phyloP scores from a whole-genome alignment of 495 filamentous ascomycete species.

The Haplographium delicatum region DNA sequence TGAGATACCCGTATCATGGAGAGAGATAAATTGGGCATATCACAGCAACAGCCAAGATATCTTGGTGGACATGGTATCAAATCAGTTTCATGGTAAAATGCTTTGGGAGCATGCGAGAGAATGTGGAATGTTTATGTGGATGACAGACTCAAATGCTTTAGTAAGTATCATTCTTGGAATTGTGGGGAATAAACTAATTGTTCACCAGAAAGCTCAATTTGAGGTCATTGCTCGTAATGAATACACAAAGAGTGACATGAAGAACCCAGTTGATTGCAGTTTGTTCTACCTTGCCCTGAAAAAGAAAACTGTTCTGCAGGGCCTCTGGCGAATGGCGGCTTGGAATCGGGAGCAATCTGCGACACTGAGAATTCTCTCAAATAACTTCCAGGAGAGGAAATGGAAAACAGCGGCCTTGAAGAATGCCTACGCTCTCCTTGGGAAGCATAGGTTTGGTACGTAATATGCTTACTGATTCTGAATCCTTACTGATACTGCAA shows the following conservation, averaged over 20 bases:
- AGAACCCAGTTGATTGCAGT: slow-evolving; percentile 91
- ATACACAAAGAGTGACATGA: slow-evolving; percentile 81
- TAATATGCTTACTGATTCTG: background rate
- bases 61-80: slow-evolving; percentile 77
- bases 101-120: slow-evolving; percentile 81
- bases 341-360: slow-evolving; percentile 83
- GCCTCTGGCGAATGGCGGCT: slow-evolving; percentile 90
- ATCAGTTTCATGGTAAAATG: slow-evolving; percentile 71
- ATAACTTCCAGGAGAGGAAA: slow-evolving; percentile 79
- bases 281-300: slow-evolving; percentile 85
- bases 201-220: slow-evolving; percentile 64
- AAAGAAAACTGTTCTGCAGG: slow-evolving; percentile 89
- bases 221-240: slow-evolving; percentile 88
- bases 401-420: slow-evolving; percentile 92
- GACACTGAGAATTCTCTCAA: slow-evolving; percentile 70
- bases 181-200: slow-evolving; percentile 11
- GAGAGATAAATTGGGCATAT: slow-evolving; percentile 92
- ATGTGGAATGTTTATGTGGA: slow-evolving; percentile 93
- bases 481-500: background rate
- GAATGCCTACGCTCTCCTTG: slow-evolving; percentile 95
- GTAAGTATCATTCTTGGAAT: slow-evolving; percentile 36
- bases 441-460: slow-evolving; percentile 81
- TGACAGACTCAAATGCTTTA: slow-evolving; percentile 68
- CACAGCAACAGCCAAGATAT: slow-evolving; percentile 93
- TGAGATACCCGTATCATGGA: slow-evolving; percentile 73